Evolutionary conservation across 139 green algal species (phyloP).

Genomic region (Chlorella sorokiniana): DNA sequence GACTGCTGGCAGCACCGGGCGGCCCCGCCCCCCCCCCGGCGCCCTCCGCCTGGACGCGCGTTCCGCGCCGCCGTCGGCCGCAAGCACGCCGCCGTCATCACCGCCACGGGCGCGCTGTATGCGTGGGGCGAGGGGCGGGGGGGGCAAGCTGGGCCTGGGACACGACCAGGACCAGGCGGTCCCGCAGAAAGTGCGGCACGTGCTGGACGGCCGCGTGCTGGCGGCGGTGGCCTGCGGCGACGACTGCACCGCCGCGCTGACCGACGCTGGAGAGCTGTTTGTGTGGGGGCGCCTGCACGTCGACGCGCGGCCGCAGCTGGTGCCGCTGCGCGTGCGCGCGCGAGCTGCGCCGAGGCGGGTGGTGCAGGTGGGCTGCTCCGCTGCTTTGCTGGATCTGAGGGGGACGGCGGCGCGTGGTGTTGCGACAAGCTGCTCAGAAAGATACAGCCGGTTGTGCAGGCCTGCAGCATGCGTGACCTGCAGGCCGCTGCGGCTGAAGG

Average conservation of each 20-base stretch:
- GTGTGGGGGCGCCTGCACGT: slow-evolving; percentile 71
- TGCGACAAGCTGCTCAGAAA: neutral
- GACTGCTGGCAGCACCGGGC: slow-evolving; percentile 46
- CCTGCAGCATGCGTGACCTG: too few species aligned
- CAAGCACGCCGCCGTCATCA: slow-evolving; percentile 63
- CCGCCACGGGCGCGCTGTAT: slow-evolving; percentile 65
- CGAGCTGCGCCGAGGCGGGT: slow-evolving; percentile 25
- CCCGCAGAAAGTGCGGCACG: slow-evolving; percentile 56
- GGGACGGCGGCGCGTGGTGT: neutral
- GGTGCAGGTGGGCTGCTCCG: neutral
- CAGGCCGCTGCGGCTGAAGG: neutral
- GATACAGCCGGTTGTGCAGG: too few species aligned
- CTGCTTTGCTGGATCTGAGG: neutral
- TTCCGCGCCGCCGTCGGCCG: slow-evolving; percentile 39
- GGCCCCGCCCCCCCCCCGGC: slow-evolving; percentile 58
- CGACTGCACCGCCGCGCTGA: slow-evolving; percentile 71
- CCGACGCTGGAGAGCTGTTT: slow-evolving; percentile 66
- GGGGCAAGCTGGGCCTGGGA: slow-evolving; percentile 68
- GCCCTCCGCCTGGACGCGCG: slow-evolving; percentile 62
- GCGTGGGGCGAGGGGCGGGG: slow-evolving; percentile 64
- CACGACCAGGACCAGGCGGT: slow-evolving; percentile 43
- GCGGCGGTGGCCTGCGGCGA: slow-evolving; percentile 58
- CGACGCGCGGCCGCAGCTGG: slow-evolving; percentile 18
- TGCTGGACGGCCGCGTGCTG: slow-evolving; percentile 60
- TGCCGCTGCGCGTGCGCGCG: slow-evolving; percentile 35